A percentile compares a stretch with the other conserved stretches of the same genome.
Conservation (phyloP, 768 basidiomycete species). For the Tricholomella constricta region DNA sequence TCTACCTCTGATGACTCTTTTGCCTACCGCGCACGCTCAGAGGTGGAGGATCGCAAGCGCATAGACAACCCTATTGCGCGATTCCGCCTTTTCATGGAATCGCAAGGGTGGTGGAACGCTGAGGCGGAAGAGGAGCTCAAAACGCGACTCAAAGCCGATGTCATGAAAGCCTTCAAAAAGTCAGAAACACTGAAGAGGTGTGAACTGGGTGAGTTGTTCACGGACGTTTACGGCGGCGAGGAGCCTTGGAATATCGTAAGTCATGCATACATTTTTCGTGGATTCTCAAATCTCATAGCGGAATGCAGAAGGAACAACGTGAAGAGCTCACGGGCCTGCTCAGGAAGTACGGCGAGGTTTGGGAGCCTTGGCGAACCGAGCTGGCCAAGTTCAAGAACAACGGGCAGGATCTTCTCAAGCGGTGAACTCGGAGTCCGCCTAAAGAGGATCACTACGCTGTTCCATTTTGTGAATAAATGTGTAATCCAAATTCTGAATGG, state of each 20-base stretch:
- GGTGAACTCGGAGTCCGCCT: neutral
- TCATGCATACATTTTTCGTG: constrained; percentile 17
- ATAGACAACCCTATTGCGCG: constrained; percentile 88
- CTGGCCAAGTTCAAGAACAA: constrained; percentile 73
- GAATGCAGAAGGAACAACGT: constrained; percentile 75
- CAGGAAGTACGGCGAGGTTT: constrained; percentile 82
- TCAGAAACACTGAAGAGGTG: constrained; percentile 71
- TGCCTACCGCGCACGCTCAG: constrained; percentile 85
- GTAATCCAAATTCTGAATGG: neutral
- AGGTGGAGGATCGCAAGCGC: constrained; percentile 90
- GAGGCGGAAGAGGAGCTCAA: constrained; percentile 75
- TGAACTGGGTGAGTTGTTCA: constrained; percentile 80
- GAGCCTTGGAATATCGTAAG: constrained; percentile 84
- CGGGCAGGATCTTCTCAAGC: constrained; percentile 57
- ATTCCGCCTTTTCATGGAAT: constrained; percentile 84
- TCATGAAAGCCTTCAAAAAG: constrained; percentile 75
- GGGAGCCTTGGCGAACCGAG: constrained; percentile 87
- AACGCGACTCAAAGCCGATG: constrained; percentile 65
- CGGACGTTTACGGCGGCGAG: constrained; percentile 85
- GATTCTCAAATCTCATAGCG: neutral
- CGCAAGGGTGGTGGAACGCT: constrained; percentile 81
- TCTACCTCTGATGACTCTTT: constrained; percentile 96
- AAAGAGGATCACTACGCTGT: neutral
- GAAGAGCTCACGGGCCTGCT: constrained; percentile 73
- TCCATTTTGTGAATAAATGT: neutral